Percentiles rank a stretch among this genome's conserved stretches.
These are phyloP conservation scores for Fusarium lyarnte DNA, from an alignment of 2,329 filamentous ascomycete genomes.

Conservation along the genomic window DNA sequence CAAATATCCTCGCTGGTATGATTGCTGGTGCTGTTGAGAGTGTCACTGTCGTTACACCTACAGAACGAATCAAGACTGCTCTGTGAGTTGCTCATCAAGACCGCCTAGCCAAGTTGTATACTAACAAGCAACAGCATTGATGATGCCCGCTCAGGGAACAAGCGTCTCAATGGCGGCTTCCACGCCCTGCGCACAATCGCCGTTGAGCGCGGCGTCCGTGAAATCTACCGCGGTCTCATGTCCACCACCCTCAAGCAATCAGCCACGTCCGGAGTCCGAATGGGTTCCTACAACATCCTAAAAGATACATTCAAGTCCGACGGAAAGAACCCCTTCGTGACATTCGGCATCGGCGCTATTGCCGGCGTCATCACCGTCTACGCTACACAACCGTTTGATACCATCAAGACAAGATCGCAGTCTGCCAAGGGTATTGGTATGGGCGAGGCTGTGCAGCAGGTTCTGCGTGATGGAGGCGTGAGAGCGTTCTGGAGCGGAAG, in stretches of 20 bases:
- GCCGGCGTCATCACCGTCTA: conserved; percentile 70
- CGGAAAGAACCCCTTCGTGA: conserved; percentile 48
- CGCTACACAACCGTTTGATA: conserved; percentile 69
- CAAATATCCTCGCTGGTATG: conserved; percentile 73
- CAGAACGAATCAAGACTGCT: conserved; percentile 74
- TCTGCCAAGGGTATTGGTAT: conserved; percentile 67
- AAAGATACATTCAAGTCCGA: conserved; percentile 45
- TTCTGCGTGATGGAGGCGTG: conserved; percentile 66
- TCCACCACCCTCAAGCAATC: conserved; percentile 60
- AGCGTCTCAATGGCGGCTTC: conserved; percentile 43
- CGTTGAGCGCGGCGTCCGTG: conserved; percentile 52
- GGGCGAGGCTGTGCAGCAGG: conserved; percentile 62
- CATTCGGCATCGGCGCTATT: conserved; percentile 69
- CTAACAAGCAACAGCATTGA: conserved; percentile 43
- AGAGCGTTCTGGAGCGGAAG: conserved; percentile 74
- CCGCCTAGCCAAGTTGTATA: background rate
- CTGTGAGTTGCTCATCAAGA: conserved; percentile 47
- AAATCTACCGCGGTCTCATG: conserved; percentile 56
- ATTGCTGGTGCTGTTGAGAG: conserved; percentile 69
- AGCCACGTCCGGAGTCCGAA: conserved; percentile 57
- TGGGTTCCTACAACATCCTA: conserved; percentile 60
- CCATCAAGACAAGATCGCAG: conserved; percentile 71
- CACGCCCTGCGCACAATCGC: conserved; percentile 50
- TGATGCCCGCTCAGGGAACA: conserved; percentile 46
- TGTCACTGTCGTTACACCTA: conserved; percentile 72